These are phyloP conservation scores for Grosmannia clavigera DNA, from an alignment of 2,329 filamentous ascomycete species.

Conservation along the genomic window DNA sequence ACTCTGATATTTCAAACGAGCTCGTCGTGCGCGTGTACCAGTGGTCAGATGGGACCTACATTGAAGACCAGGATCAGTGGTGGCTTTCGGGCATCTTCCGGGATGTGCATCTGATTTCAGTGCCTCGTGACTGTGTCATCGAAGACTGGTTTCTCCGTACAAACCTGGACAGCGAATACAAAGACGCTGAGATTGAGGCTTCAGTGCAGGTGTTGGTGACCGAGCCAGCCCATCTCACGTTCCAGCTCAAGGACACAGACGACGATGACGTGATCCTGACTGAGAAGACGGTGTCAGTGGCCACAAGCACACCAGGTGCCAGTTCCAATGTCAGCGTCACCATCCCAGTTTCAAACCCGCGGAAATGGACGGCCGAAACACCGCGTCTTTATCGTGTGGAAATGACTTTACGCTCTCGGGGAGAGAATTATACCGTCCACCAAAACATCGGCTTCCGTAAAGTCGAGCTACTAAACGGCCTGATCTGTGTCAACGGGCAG, in stretches of 20 bases:
- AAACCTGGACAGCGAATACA: conserved; percentile 36
- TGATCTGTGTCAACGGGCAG: conserved; percentile 50
- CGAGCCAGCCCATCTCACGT: conserved; percentile 18
- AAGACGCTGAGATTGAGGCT: conserved; percentile 36
- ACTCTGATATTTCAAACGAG: conserved; percentile 35
- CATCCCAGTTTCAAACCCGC: conserved; percentile 32
- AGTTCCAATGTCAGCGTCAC: background rate
- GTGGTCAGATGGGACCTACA: conserved; percentile 56
- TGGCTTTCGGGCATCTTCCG: conserved; percentile 56
- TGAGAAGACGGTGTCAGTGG: background rate
- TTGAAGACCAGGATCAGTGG: conserved; percentile 61
- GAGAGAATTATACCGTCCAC: conserved; percentile 24
- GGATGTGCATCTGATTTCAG: conserved; percentile 49
- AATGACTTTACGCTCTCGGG: conserved; percentile 23
- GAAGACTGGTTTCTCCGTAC: conserved; percentile 47
- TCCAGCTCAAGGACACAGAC: conserved; percentile 24
- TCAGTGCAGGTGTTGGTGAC: conserved; percentile 26
- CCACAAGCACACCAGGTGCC: background rate
- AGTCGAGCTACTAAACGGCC: conserved; percentile 47
- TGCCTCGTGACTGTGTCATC: conserved; percentile 37
- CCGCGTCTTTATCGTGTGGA: conserved; percentile 47
- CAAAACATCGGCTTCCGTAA: conserved; percentile 52
- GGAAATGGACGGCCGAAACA: conserved; percentile 58
- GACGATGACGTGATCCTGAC: conserved; percentile 17
- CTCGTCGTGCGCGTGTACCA: conserved; percentile 57